A percentile compares a stretch with the other conserved stretches of the same genome.
Evolutionary conservation across 1,139 yeast genomes (phyloP).

Genomic region (Blastobotrys ciferrii): DNA sequence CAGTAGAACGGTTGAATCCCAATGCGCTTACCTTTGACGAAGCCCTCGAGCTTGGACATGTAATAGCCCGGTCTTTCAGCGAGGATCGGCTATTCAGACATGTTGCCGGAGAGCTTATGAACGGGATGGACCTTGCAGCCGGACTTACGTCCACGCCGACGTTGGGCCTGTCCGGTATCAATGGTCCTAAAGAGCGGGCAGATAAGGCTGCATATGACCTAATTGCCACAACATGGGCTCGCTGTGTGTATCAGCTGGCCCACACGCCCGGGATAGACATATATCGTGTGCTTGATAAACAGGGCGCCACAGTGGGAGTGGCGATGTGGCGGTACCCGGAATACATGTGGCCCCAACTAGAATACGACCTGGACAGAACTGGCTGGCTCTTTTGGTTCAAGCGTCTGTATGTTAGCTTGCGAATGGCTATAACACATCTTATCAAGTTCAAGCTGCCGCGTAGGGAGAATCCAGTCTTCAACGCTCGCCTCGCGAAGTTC

Average conservation of each 20-base stretch:
- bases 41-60: constrained; percentile 6
- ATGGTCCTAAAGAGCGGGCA: neutral
- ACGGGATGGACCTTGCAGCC: neutral
- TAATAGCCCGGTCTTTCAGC: constrained; percentile 1
- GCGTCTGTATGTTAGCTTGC: neutral
- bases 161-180: neutral
- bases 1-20: constrained; percentile 8
- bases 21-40: constrained; percentile 2
- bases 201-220: neutral
- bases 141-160: neutral
- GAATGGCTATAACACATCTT: neutral
- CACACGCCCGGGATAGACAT: constrained; percentile 2
- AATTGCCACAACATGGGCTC: constrained; percentile 7
- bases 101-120: neutral
- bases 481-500: neutral
- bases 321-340: constrained; percentile 16
- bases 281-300: neutral
- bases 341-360: constrained; percentile 14
- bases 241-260: neutral
- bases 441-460: neutral
- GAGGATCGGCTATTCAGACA: constrained; percentile 1
- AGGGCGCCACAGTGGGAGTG: constrained; percentile 10
- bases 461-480: neutral
- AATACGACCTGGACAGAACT: constrained; percentile 10
- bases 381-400: constrained; percentile 10